Evolutionary conservation across 2,329 filamentous ascomycete species (phyloP), one percentile per base, ranked within the genome.

Genomic region (Neopestalotiopsis clavispora): DNA sequence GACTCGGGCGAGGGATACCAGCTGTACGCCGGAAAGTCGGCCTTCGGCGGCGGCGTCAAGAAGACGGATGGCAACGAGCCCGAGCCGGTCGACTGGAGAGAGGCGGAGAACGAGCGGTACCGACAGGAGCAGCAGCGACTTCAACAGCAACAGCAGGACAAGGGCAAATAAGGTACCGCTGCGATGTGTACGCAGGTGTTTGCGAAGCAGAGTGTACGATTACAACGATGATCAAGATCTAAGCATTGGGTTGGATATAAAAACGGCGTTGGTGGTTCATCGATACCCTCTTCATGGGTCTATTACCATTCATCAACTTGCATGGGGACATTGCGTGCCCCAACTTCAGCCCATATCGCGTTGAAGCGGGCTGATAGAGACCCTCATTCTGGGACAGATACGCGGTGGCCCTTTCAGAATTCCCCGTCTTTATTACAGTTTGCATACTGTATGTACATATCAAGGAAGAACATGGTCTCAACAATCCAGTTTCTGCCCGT

Each of bases 1-100:
- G 90, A 93, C 32, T 83, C 84, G 12, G 85, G 84, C 71, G 82
- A 84, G 67, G 87, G 88, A 4, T 89, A 90, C 77, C 91, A 96
- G 83, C 80, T 97, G 73, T 97, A 97, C 80, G 93, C 91, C 17
- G 94, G 94, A 40, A 90, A 89, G 77, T 86, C 90, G 60, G 92
- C 92, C 9, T 94, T 92, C 78, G 83, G 84, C 12, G 87, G 89
- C 69, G 80, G 83, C n/a, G 88, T 89, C 71, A 89, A 88, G 80
- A 85, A 88, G 80, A 91, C 90, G 63, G 89, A 87, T 75, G 91
- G 91, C 59, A 89, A 92, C 79, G 91, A 92, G 77, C 85, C 86
- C 67, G 84, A 84, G 67, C 84, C 86, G 42, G 80, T 80, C 72
- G 89, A 91, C 77, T 91, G 89, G 89, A 83, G 89, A 71, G 89